Evolutionary conservation across 2,329 filamentous ascomycete genomes (phyloP).

Genomic region (Trichoderma sp.): DNA sequence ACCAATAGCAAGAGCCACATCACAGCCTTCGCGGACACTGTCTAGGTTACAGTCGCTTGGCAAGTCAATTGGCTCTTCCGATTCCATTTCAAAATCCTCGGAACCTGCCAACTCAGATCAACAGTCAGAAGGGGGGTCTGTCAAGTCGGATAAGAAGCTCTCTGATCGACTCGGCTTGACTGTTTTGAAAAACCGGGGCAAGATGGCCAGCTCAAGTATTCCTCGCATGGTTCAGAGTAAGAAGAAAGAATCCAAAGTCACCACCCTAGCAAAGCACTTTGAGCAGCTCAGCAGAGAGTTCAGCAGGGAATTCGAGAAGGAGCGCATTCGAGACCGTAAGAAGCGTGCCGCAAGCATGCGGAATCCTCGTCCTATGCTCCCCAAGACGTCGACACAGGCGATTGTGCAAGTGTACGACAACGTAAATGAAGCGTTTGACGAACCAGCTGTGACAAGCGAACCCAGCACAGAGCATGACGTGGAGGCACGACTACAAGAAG

Average conservation of each 20-base stretch:
- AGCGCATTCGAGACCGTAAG: slow-evolving; percentile 82
- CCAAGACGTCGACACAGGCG: slow-evolving; percentile 89
- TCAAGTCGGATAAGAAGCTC: slow-evolving; percentile 73
- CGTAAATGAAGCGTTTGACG: slow-evolving; percentile 88
- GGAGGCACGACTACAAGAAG: slow-evolving; percentile 32
- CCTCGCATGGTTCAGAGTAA: slow-evolving; percentile 82
- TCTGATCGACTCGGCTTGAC: slow-evolving; percentile 71
- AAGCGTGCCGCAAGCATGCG: slow-evolving; percentile 76
- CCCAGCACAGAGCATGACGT: slow-evolving; percentile 34
- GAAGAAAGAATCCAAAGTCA: slow-evolving; percentile 77
- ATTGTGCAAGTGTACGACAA: slow-evolving; percentile 96
- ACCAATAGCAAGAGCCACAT: slow-evolving; percentile 58
- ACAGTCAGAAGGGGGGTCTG: slow-evolving; percentile 43
- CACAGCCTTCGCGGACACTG: slow-evolving; percentile 54
- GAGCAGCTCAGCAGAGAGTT: slow-evolving; percentile 97
- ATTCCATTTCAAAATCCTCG: slow-evolving; percentile 39
- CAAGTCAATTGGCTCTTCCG: slow-evolving; percentile 47
- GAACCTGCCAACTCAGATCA: slow-evolving; percentile 34
- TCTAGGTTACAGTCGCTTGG: slow-evolving; percentile 52
- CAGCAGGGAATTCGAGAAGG: slow-evolving; percentile 94
- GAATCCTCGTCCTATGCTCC: slow-evolving; percentile 76
- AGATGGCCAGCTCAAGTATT: slow-evolving; percentile 73
- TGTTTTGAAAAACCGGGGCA: slow-evolving; percentile 63
- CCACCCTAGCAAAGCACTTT: slow-evolving; percentile 91
- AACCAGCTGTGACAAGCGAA: slow-evolving; percentile 66